These are phyloP conservation scores for Pestalotiopsis sp. DNA, from an alignment of 2,329 filamentous ascomycete genomes.

Conservation along the genomic window DNA sequence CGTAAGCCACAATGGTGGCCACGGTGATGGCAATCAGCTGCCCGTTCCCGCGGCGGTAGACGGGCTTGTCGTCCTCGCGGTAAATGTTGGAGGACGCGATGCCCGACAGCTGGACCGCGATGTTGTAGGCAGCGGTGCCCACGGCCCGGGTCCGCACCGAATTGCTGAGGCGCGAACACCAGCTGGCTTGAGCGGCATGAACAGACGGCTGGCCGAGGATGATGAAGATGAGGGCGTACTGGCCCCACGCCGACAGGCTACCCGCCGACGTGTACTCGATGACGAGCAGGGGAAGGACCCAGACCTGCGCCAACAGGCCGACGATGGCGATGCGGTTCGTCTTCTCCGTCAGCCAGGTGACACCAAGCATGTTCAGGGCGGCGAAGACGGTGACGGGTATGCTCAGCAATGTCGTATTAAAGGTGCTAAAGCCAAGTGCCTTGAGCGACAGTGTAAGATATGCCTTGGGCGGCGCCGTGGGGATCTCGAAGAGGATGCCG, in stretches of 20 bases:
- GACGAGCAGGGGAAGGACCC: slow-evolving; percentile 33
- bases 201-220: slow-evolving; percentile 3
- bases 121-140: slow-evolving; percentile 40
- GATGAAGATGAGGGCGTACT: slow-evolving; percentile 6
- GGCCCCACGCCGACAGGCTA: background rate
- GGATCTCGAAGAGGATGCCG: slow-evolving; percentile 48
- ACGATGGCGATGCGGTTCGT: slow-evolving; percentile 30
- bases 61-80: slow-evolving; percentile 45
- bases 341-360: slow-evolving; percentile 33
- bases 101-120: slow-evolving; percentile 47
- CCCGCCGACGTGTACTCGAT: slow-evolving; percentile 19
- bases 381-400: background rate
- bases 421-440: slow-evolving; percentile 46
- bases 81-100: slow-evolving; percentile 51
- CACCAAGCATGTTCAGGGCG: slow-evolving; percentile 17
- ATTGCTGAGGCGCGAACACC: slow-evolving; percentile 39
- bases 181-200: slow-evolving; percentile 40
- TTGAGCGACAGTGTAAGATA: slow-evolving; percentile 52
- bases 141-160: slow-evolving; percentile 39
- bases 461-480: slow-evolving; percentile 38
- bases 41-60: slow-evolving; percentile 41
- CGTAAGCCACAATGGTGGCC: slow-evolving; percentile 32
- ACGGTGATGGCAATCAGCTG: slow-evolving; percentile 32
- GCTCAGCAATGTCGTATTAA: slow-evolving; percentile 48
- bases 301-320: slow-evolving; percentile 32